A percentile compares a stretch with the other conserved stretches of the same genome.
Evolutionary conservation across 208 protist species (phyloP).

Genomic region (Leishmania arabica): DNA sequence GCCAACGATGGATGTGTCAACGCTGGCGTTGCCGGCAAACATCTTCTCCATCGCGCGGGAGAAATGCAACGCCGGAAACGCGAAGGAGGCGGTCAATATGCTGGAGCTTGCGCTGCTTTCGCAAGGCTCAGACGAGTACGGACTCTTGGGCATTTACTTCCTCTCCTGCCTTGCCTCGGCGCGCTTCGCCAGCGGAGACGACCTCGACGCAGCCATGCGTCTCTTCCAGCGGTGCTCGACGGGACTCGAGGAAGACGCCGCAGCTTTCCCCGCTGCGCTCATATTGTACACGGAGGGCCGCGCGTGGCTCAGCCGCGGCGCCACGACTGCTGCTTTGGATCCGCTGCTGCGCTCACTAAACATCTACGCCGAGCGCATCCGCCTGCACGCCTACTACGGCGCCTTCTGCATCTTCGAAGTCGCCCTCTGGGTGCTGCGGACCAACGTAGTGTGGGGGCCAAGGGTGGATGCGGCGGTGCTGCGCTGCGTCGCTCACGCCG

Average conservation of each 20-base stretch:
- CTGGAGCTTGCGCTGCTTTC: slow-evolving; percentile 40
- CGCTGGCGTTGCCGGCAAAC: slow-evolving; percentile 6
- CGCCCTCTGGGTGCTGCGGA: slow-evolving; percentile 30
- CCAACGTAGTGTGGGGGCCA: slow-evolving; percentile 23
- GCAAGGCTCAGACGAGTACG: slow-evolving; percentile 11
- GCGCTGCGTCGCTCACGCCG: slow-evolving; percentile 31
- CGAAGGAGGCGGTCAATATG: slow-evolving; percentile 33
- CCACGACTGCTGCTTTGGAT: slow-evolving; percentile 32
- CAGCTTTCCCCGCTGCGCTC: slow-evolving; percentile 2
- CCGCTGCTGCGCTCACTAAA: slow-evolving; percentile 35
- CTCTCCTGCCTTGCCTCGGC: slow-evolving; percentile 21
- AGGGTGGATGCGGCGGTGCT: slow-evolving; percentile 37
- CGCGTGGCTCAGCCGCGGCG: slow-evolving; percentile 28
- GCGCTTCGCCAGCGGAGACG: slow-evolving; percentile 30
- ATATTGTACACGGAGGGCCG: slow-evolving; percentile 30
- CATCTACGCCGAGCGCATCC: slow-evolving; percentile 24
- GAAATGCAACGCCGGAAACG: slow-evolving; percentile 22
- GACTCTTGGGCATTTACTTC: slow-evolving; percentile 23
- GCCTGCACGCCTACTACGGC: slow-evolving; percentile 50
- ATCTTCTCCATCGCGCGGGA: slow-evolving; percentile 18
- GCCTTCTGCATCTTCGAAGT: slow-evolving; percentile 47
- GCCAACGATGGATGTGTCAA: slow-evolving; percentile 6
- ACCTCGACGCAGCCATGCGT: slow-evolving; percentile 25
- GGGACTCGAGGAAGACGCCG: slow-evolving; percentile 14
- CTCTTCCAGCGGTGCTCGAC: slow-evolving; percentile 31